Percentiles rank a stretch among this genome's conserved stretches.
phyloP scores from a whole-genome alignment of 352 stramenopile species.

The Phytophthora ramorum region DNA sequence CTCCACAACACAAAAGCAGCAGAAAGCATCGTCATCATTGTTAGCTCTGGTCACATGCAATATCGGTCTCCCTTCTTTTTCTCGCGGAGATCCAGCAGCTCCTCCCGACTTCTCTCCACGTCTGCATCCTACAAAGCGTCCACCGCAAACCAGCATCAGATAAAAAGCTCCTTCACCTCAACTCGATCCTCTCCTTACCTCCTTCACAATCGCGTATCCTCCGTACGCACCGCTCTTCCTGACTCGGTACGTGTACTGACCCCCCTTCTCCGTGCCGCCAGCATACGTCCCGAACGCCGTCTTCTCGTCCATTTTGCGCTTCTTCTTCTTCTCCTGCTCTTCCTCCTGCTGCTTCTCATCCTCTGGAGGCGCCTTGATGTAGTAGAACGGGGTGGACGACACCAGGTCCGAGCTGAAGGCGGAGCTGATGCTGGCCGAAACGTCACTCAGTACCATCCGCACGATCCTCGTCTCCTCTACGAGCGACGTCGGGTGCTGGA shows the following conservation, averaged over 20 bases:
- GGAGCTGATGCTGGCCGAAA: slow-evolving; percentile 86
- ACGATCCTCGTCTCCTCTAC: slow-evolving; percentile 90
- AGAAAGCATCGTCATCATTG: no score
- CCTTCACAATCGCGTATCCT: slow-evolving; percentile 89
- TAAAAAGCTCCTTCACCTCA: background rate
- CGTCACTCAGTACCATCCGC: slow-evolving; percentile 91
- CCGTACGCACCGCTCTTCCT: slow-evolving; percentile 88
- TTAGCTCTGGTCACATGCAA: slow-evolving; percentile 61
- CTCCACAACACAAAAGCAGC: no score
- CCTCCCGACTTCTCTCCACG: slow-evolving; percentile 75
- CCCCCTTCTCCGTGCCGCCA: slow-evolving; percentile 77
- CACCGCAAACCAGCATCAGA: slow-evolving; percentile 2
- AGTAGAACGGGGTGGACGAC: slow-evolving; percentile 89
- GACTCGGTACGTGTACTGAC: slow-evolving; percentile 75
- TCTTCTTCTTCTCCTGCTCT: slow-evolving; percentile 56
- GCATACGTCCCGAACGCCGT: slow-evolving; percentile 91
- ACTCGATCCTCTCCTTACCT: slow-evolving; percentile 36
- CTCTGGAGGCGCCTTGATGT: slow-evolving; percentile 85
- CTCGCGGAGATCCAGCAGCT: slow-evolving; percentile 83
- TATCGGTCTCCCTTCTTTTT: slow-evolving; percentile 91
- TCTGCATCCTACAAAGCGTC: slow-evolving; percentile 45
- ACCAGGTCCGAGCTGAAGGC: slow-evolving; percentile 91
- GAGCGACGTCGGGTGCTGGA: slow-evolving; percentile 89
- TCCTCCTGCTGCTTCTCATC: slow-evolving; percentile 50
- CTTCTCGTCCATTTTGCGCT: slow-evolving; percentile 59